Evolutionary conservation across 768 basidiomycete species (phyloP).

Genomic region (Hericium erinaceus): DNA sequence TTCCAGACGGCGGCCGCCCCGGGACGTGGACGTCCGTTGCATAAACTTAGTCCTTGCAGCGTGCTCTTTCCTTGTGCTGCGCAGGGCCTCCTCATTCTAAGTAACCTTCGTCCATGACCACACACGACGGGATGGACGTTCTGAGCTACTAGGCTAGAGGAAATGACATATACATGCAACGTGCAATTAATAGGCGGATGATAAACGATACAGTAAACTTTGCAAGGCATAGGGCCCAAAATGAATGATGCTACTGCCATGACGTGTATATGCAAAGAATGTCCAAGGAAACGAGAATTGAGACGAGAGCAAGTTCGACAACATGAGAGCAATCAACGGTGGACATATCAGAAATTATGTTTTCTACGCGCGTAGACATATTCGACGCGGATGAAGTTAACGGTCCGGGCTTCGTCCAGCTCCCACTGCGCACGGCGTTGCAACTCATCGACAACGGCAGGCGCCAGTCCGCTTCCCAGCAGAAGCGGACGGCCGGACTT

Average conservation of each 20-base stretch:
- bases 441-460: conserved; percentile 42
- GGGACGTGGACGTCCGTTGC: too few species aligned
- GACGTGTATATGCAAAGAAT: neutral
- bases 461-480: conserved; percentile 48
- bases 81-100: too few species aligned
- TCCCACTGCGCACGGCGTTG: conserved; percentile 45
- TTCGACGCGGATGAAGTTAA: conserved; percentile 47
- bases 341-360: neutral
- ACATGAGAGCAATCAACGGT: neutral
- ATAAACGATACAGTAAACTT: too few species aligned
- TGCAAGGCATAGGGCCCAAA: neutral
- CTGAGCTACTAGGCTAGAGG: too few species aligned
- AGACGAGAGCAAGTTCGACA: neutral
- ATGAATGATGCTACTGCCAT: neutral
- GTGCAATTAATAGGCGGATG: too few species aligned
- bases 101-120: too few species aligned
- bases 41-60: too few species aligned
- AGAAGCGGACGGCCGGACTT: conserved; percentile 59
- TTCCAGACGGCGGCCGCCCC: too few species aligned
- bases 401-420: conserved; percentile 34
- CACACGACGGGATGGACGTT: too few species aligned
- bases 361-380: conserved; percentile 53
- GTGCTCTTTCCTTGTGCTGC: too few species aligned
- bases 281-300: neutral
- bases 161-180: too few species aligned